Evolutionary conservation across 495 filamentous ascomycete genomes (phyloP).

Genomic region (Articulospora tetracladia): DNA sequence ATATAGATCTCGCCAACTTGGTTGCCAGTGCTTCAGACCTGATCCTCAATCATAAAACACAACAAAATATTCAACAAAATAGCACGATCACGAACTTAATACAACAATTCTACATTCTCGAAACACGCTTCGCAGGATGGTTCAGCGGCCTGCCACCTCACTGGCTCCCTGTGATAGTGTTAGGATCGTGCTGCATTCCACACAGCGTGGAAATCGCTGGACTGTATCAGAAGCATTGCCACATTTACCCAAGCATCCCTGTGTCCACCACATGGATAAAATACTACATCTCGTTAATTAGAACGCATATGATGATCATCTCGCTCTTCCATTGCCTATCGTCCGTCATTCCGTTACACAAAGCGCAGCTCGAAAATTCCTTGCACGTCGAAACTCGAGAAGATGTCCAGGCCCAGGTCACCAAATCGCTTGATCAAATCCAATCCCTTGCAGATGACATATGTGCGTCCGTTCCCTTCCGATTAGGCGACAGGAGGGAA

Average conservation of each 20-base stretch:
- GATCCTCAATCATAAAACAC: too few species aligned
- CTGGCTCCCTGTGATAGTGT: constrained; percentile 3
- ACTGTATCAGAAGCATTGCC: constrained; percentile 9
- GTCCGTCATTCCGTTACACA: not conserved
- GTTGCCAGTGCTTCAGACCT: not conserved
- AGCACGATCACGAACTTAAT: too few species aligned
- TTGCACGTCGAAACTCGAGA: too few species aligned
- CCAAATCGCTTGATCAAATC: not conserved
- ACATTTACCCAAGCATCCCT: constrained; percentile 7
- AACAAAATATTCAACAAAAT: too few species aligned
- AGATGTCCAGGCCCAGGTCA: not conserved
- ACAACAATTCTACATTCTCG: not conserved
- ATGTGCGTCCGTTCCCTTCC: constrained; percentile 8
- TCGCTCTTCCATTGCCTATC: not conserved
- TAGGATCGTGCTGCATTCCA: not conserved
- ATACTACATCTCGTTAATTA: not conserved
- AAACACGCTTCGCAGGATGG: constrained; percentile 1
- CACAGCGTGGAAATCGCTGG: not conserved
- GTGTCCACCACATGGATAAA: constrained; percentile 7
- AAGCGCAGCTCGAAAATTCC: not conserved
- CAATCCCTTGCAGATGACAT: constrained; percentile 6
- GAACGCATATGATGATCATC: not conserved
- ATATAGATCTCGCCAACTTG: constrained; percentile 3
- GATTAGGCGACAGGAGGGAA: constrained; percentile 2
- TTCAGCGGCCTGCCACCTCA: not conserved